A percentile compares a stretch with the other conserved stretches of the same genome.
phyloP scores from a whole-genome alignment of 2,329 filamentous ascomycete genomes.

The Coniochaeta sp. region DNA sequence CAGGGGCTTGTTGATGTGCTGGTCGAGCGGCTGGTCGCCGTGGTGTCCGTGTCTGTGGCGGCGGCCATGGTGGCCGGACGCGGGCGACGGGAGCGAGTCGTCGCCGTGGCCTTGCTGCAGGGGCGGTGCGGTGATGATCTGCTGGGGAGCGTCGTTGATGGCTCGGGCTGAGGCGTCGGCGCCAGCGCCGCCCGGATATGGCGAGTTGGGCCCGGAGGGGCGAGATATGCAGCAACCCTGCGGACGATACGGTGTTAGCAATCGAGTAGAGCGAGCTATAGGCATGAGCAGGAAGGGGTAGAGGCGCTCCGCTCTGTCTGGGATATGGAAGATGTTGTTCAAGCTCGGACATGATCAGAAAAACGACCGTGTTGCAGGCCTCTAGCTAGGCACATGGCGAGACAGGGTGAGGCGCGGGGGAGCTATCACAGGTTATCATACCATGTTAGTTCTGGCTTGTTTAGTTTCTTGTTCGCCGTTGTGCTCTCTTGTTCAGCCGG shows the following conservation, averaged over 20 bases:
- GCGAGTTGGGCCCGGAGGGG: slow-evolving; percentile 43
- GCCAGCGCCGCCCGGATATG: slow-evolving; percentile 40
- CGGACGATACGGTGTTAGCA: neutral
- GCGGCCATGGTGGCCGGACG: slow-evolving; percentile 8
- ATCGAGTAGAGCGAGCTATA: neutral
- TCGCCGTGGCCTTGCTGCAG: slow-evolving; percentile 14
- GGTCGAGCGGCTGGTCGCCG: slow-evolving; percentile 40
- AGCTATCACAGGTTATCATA: neutral
- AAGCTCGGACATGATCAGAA: neutral
- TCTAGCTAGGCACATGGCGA: neutral
- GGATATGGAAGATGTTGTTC: neutral
- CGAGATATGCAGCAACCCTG: slow-evolving; percentile 55
- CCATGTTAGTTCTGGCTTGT: neutral
- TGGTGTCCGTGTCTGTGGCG: slow-evolving; percentile 20
- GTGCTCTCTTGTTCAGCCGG: neutral
- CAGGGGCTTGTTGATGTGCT: slow-evolving; percentile 66
- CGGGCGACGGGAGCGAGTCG: slow-evolving; percentile 13
- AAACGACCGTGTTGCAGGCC: neutral
- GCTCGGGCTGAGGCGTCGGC: slow-evolving; percentile 44
- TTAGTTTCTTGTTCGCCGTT: neutral
- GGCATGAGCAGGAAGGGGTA: neutral
- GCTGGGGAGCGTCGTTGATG: slow-evolving; percentile 37
- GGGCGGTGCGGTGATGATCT: slow-evolving; percentile 17
- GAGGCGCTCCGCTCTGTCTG: neutral
- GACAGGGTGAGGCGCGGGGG: neutral